phyloP scores from a whole-genome alignment of 441 rosid species.

The Erodium chrysanthum region DNA sequence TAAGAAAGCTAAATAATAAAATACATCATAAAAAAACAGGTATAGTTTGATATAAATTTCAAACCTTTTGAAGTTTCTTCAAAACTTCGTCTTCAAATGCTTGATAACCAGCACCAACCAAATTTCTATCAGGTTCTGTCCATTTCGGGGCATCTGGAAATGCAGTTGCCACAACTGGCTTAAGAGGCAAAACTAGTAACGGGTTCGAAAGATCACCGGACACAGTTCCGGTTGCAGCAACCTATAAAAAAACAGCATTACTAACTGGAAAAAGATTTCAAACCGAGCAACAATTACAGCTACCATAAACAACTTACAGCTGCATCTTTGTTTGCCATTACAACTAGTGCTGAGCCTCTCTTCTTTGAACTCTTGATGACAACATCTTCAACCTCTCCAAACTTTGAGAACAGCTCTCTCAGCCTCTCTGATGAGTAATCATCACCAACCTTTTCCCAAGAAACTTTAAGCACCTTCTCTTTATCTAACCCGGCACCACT shows the following conservation, averaged over 20 bases:
- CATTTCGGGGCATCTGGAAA: conserved; percentile 28
- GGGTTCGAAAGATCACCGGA: conserved; percentile 56
- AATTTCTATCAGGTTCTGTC: conserved; percentile 37
- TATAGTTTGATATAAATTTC: conserved; percentile 1
- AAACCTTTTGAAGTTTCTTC: conserved; percentile 50
- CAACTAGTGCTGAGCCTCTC: conserved; percentile 65
- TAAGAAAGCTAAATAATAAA: background rate
- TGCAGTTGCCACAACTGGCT: conserved; percentile 31
- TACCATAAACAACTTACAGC: conserved; percentile 39
- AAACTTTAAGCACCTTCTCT: conserved; percentile 61
- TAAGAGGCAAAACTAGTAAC: conserved; percentile 61
- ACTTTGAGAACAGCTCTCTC: conserved; percentile 48
- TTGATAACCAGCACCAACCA: conserved; percentile 63
- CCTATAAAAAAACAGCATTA: conserved; percentile 25
- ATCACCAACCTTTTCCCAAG: conserved; percentile 64
- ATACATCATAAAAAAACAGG: background rate
- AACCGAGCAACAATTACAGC: background rate
- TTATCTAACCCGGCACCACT: conserved; percentile 36
- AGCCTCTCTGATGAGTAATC: conserved; percentile 53
- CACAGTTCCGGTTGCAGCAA: conserved; percentile 47
- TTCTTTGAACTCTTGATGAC: conserved; percentile 60
- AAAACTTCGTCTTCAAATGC: conserved; percentile 56
- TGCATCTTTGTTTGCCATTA: conserved; percentile 64
- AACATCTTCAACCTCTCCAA: conserved; percentile 77
- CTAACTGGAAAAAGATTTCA: background rate